A percentile compares a stretch with the other conserved stretches of the same genome.
phyloP scores from a whole-genome alignment of 805 yeast genomes.

The Saccharomycopsis guyanensis region DNA sequence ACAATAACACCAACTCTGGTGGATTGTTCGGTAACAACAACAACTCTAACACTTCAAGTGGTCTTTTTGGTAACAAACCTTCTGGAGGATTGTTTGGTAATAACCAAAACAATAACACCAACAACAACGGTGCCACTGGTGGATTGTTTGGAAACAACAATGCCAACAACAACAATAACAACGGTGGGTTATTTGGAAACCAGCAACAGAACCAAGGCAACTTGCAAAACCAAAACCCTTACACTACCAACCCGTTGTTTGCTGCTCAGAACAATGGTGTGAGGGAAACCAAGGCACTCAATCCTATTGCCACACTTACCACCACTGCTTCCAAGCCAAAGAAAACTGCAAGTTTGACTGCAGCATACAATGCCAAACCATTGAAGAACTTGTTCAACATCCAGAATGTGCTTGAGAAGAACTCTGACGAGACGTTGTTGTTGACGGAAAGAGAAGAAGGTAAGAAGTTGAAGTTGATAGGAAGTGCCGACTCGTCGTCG shows the following conservation, averaged over 20 bases:
- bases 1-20: conserved; percentile 16
- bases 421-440: conserved; percentile 19
- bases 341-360: conserved; percentile 14
- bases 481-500: conserved; percentile 20
- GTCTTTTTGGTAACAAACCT: conserved; percentile 26
- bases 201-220: conserved; percentile 16
- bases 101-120: conserved; percentile 22
- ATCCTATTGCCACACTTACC: conserved; percentile 16
- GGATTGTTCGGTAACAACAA: conserved; percentile 24
- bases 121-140: conserved; percentile 27
- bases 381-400: conserved; percentile 11
- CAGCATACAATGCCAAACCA: conserved; percentile 13
- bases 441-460: conserved; percentile 23
- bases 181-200: conserved; percentile 28
- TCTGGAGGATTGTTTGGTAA: conserved; percentile 28
- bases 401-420: conserved; percentile 5
- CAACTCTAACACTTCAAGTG: conserved; percentile 21
- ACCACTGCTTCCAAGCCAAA: conserved; percentile 7
- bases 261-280: conserved; percentile 25
- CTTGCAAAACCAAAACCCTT: conserved; percentile 24
- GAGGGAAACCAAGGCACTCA: conserved; percentile 18
- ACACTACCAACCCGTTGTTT: conserved; percentile 24
- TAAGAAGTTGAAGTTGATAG: conserved; percentile 20
- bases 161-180: conserved; percentile 24
- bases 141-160: conserved; percentile 34